phyloP scores from a whole-genome alignment of 192 early-diverging fungal genomes.

The Backusella macrospora region DNA sequence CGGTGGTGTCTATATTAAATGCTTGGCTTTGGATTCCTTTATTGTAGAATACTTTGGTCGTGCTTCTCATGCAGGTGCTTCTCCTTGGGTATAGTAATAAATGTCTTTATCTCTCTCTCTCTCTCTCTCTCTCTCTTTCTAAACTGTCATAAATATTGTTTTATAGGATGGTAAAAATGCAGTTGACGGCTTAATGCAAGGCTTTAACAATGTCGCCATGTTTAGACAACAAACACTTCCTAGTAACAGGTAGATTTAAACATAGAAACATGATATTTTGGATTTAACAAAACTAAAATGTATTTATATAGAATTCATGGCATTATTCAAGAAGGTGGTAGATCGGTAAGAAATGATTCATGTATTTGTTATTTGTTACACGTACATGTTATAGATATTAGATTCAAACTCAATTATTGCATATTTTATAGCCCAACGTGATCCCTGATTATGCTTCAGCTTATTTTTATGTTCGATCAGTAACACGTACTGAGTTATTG shows the following conservation, averaged over 20 bases:
- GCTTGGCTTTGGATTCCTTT: conserved; percentile 44
- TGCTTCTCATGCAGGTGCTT: conserved; percentile 58
- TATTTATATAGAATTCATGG: conserved; percentile 55
- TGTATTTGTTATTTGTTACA: neutral
- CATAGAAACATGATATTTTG: neutral
- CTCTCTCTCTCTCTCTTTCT: no score
- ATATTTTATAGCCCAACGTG: conserved; percentile 47
- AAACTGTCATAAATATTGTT: neutral
- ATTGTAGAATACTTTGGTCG: conserved; percentile 58
- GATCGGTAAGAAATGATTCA: conserved; percentile 32
- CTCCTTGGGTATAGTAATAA: conserved; percentile 47
- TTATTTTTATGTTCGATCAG: conserved; percentile 54
- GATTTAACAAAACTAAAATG: neutral
- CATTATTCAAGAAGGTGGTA: conserved; percentile 59
- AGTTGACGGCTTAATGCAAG: conserved; percentile 58
- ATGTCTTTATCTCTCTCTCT: no score
- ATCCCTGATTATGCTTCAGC: conserved; percentile 58
- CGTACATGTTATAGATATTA: neutral
- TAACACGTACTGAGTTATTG: conserved; percentile 46
- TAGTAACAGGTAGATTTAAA: conserved; percentile 33
- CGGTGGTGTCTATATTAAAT: conserved; percentile 28
- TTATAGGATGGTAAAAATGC: conserved; percentile 58
- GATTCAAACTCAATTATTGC: conserved; percentile 7
- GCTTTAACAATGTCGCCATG: conserved; percentile 54
- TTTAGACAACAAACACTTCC: conserved; percentile 62